Percentiles rank a stretch among this genome's conserved stretches.
Conservation (phyloP, 2,329 filamentous ascomycete genomes). For the Falciphora oryzae region DNA sequence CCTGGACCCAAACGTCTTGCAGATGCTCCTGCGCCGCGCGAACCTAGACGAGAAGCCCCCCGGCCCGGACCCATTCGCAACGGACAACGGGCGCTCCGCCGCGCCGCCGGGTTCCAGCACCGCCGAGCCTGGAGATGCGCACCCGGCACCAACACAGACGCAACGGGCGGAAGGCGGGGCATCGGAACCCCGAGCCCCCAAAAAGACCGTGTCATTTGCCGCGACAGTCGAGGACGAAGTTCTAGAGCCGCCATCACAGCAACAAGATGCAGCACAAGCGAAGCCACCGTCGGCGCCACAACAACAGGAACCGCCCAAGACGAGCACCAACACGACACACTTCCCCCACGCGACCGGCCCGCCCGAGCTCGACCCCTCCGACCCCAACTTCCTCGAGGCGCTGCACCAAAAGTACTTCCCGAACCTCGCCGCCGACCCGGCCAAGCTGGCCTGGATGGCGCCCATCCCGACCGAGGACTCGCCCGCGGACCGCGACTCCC, state of each 20-base stretch:
- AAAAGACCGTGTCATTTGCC: conserved; percentile 24
- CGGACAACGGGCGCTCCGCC: neutral
- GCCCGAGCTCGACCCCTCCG: conserved; percentile 75
- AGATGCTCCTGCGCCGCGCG: conserved; percentile 69
- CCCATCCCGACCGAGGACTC: conserved; percentile 61
- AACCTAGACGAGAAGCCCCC: conserved; percentile 58
- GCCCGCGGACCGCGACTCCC: conserved; percentile 60
- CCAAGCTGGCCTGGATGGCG: conserved; percentile 85
- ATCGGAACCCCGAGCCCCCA: conserved; percentile 14
- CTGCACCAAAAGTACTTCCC: conserved; percentile 95
- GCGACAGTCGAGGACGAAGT: conserved; percentile 11
- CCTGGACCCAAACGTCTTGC: conserved; percentile 68
- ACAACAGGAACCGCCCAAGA: conserved; percentile 4
- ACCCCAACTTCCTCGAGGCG: conserved; percentile 75
- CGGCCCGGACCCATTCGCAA: conserved; percentile 36
- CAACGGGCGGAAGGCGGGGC: neutral
- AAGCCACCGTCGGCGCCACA: neutral
- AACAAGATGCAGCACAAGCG: neutral
- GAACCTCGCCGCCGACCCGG: conserved; percentile 75
- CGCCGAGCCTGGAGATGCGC: neutral
- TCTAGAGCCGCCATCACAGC: conserved; percentile 5
- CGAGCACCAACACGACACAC: conserved; percentile 42
- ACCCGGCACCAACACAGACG: neutral
- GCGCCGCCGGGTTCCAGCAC: conserved; percentile 7
- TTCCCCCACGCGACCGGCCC: conserved; percentile 50